Evolutionary conservation across 768 basidiomycete genomes (phyloP).

Genomic region (Arthromyces matolae): DNA sequence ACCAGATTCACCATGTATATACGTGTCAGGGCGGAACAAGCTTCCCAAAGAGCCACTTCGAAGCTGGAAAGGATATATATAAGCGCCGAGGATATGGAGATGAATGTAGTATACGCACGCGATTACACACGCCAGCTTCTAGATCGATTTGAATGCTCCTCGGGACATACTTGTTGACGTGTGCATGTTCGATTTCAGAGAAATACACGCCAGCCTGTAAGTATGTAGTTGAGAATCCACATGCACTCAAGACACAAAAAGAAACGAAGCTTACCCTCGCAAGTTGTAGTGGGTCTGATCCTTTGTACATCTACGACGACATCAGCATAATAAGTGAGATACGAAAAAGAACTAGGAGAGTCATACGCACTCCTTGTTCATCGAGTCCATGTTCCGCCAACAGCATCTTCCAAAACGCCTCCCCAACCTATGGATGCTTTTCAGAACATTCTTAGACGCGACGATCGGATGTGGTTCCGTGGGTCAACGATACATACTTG

Average conservation of each 20-base stretch:
- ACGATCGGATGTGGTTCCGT: slow-evolving; percentile 46
- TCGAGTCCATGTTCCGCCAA: slow-evolving; percentile 84
- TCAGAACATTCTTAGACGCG: slow-evolving; percentile 42
- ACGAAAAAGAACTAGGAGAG: slow-evolving; percentile 3
- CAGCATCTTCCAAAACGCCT: slow-evolving; percentile 87
- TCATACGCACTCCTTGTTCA: slow-evolving; percentile 52
- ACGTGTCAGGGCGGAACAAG: slow-evolving; percentile 89
- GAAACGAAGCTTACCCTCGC: slow-evolving; percentile 48
- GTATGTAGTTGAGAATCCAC: not conserved
- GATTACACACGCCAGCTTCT: slow-evolving; percentile 82
- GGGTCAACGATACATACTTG: slow-evolving; percentile 29
- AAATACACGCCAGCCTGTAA: slow-evolving; percentile 79
- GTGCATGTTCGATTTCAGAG: slow-evolving; percentile 55
- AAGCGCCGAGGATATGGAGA: not conserved
- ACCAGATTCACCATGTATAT: slow-evolving; percentile 54
- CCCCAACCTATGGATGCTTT: slow-evolving; percentile 54
- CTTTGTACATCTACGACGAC: slow-evolving; percentile 55
- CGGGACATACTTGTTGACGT: slow-evolving; percentile 75
- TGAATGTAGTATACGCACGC: slow-evolving; percentile 39
- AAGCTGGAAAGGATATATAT: slow-evolving; percentile 37
- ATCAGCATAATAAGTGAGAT: not conserved
- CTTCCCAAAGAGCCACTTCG: slow-evolving; percentile 65
- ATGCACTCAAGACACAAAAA: not conserved
- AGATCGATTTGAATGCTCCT: slow-evolving; percentile 89
- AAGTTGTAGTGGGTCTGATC: slow-evolving; percentile 71